Evolutionary conservation across 768 basidiomycete genomes (phyloP).

Genomic region (Lactarius quietus): DNA sequence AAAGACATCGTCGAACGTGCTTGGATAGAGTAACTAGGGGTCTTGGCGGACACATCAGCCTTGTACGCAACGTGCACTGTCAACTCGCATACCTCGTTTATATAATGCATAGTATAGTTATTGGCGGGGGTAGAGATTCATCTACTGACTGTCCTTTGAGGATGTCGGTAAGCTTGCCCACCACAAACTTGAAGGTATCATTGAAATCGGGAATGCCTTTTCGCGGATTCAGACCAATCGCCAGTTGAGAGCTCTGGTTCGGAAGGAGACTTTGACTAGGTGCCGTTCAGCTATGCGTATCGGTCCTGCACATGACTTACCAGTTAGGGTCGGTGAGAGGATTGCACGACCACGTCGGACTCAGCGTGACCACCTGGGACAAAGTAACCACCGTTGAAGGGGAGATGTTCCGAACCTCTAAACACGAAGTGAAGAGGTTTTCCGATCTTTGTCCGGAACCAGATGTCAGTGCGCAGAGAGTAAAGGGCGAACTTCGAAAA

Average conservation of each 20-base stretch:
- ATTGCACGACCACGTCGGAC: conserved; percentile 63
- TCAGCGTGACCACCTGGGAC: conserved; percentile 58
- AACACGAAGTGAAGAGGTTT: conserved; percentile 47
- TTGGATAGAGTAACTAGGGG: conserved; percentile 24
- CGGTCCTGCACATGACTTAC: conserved; percentile 39
- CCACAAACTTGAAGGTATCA: conserved; percentile 50
- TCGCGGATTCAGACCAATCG: conserved; percentile 43
- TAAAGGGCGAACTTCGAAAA: conserved; percentile 58
- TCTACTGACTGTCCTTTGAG: conserved; percentile 41
- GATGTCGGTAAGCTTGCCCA: conserved; percentile 47
- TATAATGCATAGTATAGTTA: conserved; percentile 27
- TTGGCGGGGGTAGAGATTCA: conserved; percentile 26
- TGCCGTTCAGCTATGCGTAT: conserved; percentile 6
- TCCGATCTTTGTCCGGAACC: conserved; percentile 50
- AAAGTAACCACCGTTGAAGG: conserved; percentile 43
- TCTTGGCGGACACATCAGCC: conserved; percentile 4
- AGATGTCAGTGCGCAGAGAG: conserved; percentile 49
- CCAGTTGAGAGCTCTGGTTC: conserved; percentile 45
- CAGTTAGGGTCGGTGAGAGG: conserved; percentile 36
- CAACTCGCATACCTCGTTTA: conserved; percentile 21
- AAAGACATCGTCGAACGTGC: conserved; percentile 41
- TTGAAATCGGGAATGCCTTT: conserved; percentile 36
- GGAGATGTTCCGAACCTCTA: conserved; percentile 55
- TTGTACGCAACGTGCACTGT: background rate
- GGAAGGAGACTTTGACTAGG: conserved; percentile 44